Conservation (phyloP, 331 rosid genomes). For the Phaseolus coccineus region DNA sequence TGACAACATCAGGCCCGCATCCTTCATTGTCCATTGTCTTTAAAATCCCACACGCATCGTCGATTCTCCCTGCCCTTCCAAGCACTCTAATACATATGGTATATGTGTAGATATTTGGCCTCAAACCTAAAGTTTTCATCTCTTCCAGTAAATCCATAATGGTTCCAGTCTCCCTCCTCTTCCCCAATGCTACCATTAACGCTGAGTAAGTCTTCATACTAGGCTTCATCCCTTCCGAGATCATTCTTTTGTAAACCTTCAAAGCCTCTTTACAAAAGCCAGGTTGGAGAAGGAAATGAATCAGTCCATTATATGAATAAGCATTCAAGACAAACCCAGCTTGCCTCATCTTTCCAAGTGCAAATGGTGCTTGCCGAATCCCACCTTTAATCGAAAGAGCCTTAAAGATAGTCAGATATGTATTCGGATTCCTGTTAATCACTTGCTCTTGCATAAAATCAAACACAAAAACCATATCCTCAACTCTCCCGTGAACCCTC, state of each 20-base stretch:
- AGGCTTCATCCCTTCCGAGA: constrained; percentile 78
- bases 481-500: constrained; percentile 60
- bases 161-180: constrained; percentile 75
- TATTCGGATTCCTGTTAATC: constrained; percentile 64
- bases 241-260: constrained; percentile 75
- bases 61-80: constrained; percentile 84
- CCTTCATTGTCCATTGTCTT: constrained; percentile 90
- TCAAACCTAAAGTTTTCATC: constrained; percentile 85
- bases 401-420: constrained; percentile 72
- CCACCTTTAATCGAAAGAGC: constrained; percentile 81
- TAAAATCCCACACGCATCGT: constrained; percentile 74
- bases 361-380: constrained; percentile 67
- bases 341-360: constrained; percentile 70
- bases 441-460: constrained; percentile 82
- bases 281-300: constrained; percentile 74
- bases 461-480: constrained; percentile 81
- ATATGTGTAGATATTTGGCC: constrained; percentile 89
- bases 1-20: constrained; percentile 90
- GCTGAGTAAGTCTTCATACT: constrained; percentile 91
- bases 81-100: constrained; percentile 93
- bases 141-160: constrained; percentile 78
- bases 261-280: constrained; percentile 73
- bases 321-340: constrained; percentile 85
- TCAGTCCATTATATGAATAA: constrained; percentile 90
- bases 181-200: constrained; percentile 86